These are phyloP conservation scores for Parascedosporium putredinis DNA, from an alignment of 2,329 filamentous ascomycete genomes.

Conservation along the genomic window DNA sequence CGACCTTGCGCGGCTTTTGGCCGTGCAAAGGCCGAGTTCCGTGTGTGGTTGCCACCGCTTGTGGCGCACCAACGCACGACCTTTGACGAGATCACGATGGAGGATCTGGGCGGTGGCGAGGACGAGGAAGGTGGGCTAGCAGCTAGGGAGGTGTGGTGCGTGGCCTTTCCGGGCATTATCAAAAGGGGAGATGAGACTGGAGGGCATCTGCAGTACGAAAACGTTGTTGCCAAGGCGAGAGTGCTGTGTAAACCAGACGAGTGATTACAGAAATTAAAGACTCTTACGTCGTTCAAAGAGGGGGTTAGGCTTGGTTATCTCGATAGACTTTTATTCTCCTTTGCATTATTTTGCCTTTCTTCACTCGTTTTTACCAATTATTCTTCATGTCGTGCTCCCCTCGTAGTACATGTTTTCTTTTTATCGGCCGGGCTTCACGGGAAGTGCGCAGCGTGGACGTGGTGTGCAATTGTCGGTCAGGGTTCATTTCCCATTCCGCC, in stretches of 20 bases:
- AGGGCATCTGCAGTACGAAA: constrained; percentile 47
- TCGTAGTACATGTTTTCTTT: no score
- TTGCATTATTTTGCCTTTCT: not conserved
- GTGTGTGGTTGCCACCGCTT: constrained; percentile 43
- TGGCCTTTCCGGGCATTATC: constrained; percentile 53
- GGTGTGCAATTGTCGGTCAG: no score
- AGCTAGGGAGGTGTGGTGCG: constrained; percentile 46
- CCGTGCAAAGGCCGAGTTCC: constrained; percentile 47
- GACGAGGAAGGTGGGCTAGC: constrained; percentile 47
- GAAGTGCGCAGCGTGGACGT: no score
- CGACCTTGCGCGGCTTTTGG: constrained; percentile 44
- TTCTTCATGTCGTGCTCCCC: no score
- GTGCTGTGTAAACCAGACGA: constrained; percentile 46
- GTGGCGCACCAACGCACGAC: constrained; percentile 40
- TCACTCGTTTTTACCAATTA: not conserved
- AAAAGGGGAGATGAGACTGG: constrained; percentile 58
- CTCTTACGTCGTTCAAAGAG: not conserved
- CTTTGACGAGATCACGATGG: constrained; percentile 53
- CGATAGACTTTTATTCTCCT: not conserved
- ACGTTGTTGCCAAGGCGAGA: constrained; percentile 55
- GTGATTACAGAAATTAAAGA: not conserved
- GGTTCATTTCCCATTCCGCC: no score
- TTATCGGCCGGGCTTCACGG: no score
- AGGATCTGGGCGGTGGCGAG: constrained; percentile 53
- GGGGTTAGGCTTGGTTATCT: not conserved